A percentile compares a stretch with the other conserved stretches of the same genome.
phyloP scores from a whole-genome alignment of 2,329 filamentous ascomycete genomes.

The Penicillium sp. region DNA sequence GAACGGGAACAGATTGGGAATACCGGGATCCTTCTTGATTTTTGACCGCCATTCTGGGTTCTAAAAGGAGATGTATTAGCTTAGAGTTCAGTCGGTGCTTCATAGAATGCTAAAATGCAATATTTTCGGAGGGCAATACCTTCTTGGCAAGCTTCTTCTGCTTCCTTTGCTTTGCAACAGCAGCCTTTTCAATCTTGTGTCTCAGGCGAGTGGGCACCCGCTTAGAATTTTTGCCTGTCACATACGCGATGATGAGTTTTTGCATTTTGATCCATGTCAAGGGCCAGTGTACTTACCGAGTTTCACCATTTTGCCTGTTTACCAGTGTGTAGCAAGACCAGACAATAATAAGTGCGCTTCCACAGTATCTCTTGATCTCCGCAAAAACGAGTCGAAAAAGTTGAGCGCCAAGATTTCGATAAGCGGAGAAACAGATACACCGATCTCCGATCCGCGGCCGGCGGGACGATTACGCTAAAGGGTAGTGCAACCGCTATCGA shows the following conservation, averaged over 20 bases:
- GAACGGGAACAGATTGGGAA: constrained; percentile 95
- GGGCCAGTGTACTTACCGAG: constrained; percentile 26
- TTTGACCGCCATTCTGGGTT: constrained; percentile 95
- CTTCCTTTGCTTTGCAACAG: constrained; percentile 85
- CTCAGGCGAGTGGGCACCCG: constrained; percentile 80
- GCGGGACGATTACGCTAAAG: constrained; percentile 12
- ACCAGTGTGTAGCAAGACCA: constrained; percentile 9
- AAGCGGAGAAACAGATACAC: constrained; percentile 29
- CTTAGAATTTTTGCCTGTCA: constrained; percentile 86
- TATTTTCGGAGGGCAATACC: constrained; percentile 28
- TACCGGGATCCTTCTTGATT: constrained; percentile 95
- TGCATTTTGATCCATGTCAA: not conserved
- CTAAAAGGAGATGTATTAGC: constrained; percentile 34
- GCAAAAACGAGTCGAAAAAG: constrained; percentile 21
- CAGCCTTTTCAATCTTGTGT: constrained; percentile 93
- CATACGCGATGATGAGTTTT: constrained; percentile 4
- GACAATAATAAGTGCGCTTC: constrained; percentile 12
- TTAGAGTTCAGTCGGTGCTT: not conserved
- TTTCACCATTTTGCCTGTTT: constrained; percentile 35
- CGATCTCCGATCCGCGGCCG: constrained; percentile 27
- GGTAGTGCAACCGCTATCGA: constrained; percentile 8
- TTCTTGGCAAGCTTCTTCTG: constrained; percentile 83
- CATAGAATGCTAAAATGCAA: not conserved
- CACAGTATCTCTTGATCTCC: constrained; percentile 8
- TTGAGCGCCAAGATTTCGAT: constrained; percentile 35